phyloP scores from a whole-genome alignment of 2,329 filamentous ascomycete species.

The Fusarium begoniae region DNA sequence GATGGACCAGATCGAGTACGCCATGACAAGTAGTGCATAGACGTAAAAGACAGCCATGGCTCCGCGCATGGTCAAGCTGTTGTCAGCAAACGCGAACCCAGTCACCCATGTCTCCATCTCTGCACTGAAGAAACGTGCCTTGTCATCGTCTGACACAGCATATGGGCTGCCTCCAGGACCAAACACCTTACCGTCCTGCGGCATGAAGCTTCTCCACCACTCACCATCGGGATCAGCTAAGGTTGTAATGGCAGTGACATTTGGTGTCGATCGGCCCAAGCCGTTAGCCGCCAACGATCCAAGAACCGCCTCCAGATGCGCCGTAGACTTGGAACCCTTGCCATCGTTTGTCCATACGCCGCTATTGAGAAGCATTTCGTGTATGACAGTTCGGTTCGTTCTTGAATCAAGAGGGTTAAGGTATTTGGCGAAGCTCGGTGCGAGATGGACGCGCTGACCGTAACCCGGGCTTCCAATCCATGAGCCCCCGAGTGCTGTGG shows the following conservation, averaged over 20 bases:
- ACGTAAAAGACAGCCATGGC: constrained; percentile 17
- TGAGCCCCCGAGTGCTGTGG: constrained; percentile 19
- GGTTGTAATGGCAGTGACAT: constrained; percentile 4
- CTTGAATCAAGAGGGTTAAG: constrained; percentile 15
- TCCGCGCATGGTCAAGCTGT: constrained; percentile 11
- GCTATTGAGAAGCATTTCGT: constrained; percentile 32
- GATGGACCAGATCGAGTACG: constrained; percentile 8
- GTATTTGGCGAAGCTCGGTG: constrained; percentile 26
- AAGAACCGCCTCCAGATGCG: constrained; percentile 27
- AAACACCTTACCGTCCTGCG: constrained; percentile 21
- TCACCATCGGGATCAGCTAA: constrained; percentile 11
- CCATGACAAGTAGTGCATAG: neutral
- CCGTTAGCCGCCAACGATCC: constrained; percentile 22
- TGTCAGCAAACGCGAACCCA: constrained; percentile 27
- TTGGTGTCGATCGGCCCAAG: constrained; percentile 17
- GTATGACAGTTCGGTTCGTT: constrained; percentile 15
- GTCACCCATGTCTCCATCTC: constrained; percentile 38
- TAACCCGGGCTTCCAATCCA: constrained; percentile 27
- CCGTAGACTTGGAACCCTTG: constrained; percentile 11
- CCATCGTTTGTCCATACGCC: constrained; percentile 20
- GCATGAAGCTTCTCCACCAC: constrained; percentile 38
- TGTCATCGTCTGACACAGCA: constrained; percentile 8
- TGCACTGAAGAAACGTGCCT: neutral
- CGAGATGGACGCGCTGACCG: constrained; percentile 22
- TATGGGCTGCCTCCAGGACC: constrained; percentile 29